Conservation (phyloP, 176 grass and related monocot genomes). For the Pontederia crassipes region DNA sequence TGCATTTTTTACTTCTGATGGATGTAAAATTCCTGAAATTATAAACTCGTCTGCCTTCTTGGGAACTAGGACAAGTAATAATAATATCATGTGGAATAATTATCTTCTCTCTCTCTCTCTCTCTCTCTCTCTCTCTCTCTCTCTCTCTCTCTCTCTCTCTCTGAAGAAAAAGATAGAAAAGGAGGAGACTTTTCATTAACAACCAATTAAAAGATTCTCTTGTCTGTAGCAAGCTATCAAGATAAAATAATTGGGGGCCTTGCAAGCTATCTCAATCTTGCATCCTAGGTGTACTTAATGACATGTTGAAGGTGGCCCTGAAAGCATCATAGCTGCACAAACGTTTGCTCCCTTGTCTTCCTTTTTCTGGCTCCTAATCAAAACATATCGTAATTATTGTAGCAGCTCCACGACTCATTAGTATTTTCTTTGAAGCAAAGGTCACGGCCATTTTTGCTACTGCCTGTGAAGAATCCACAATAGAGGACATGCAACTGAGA, state of each 20-base stretch:
- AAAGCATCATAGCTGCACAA: conserved; percentile 8
- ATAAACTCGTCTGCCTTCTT: no score
- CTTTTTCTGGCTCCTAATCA: conserved; percentile 1
- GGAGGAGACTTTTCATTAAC: no score
- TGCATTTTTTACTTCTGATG: no score
- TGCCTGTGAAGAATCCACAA: conserved; percentile 15
- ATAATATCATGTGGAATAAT: neutral
- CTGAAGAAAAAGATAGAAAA: neutral
- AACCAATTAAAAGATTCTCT: no score
- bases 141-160: neutral
- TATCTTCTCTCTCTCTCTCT: neutral
- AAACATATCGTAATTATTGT: neutral
- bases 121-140: neutral
- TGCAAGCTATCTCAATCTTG: neutral
- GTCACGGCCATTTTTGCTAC: neutral
- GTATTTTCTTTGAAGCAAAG: conserved; percentile 26
- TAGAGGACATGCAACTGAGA: neutral
- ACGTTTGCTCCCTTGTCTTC: conserved; percentile 1
- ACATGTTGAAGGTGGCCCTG: conserved; percentile 2
- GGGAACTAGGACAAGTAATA: no score
- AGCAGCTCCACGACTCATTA: conserved; percentile 1
- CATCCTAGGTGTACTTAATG: conserved; percentile 4
- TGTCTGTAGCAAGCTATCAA: no score
- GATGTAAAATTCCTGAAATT: no score
- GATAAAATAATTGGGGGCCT: no score